phyloP scores from a whole-genome alignment of 2,329 filamentous ascomycete species.

The Neocucurbitaria cava region DNA sequence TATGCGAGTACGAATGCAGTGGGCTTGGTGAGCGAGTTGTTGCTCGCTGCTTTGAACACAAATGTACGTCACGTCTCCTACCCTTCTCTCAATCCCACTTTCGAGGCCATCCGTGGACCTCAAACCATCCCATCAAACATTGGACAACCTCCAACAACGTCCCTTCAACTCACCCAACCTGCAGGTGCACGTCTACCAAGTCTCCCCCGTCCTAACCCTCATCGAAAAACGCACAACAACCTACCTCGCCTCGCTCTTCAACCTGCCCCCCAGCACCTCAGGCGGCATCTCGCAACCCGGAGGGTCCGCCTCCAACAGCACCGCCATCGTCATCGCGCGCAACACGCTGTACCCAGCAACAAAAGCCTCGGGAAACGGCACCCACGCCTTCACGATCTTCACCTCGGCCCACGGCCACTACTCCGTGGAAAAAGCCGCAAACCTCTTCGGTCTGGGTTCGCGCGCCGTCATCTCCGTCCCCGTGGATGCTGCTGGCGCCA shows the following conservation, averaged over 20 bases:
- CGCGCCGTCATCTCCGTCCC: constrained; percentile 75
- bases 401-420: constrained; percentile 93
- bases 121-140: no score
- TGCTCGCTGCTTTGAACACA: constrained; percentile 87
- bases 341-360: constrained; percentile 83
- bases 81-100: neutral
- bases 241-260: constrained; percentile 75
- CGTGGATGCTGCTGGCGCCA: constrained; percentile 74
- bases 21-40: constrained; percentile 82
- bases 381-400: constrained; percentile 77
- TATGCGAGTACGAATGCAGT: constrained; percentile 90
- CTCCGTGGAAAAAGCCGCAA: constrained; percentile 92
- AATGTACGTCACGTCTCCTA: constrained; percentile 63
- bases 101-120: neutral
- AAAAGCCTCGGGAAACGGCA: constrained; percentile 74
- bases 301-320: constrained; percentile 83
- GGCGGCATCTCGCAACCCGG: constrained; percentile 81
- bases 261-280: constrained; percentile 56
- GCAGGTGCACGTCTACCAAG: constrained; percentile 87
- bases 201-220: constrained; percentile 85
- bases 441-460: constrained; percentile 84
- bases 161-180: neutral
- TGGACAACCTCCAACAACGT: neutral
- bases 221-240: constrained; percentile 85
- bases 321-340: constrained; percentile 84